Base-by-base conservation (phyloP, 2,329 filamentous ascomycete species). In the Colletotrichum sp. region DNA sequence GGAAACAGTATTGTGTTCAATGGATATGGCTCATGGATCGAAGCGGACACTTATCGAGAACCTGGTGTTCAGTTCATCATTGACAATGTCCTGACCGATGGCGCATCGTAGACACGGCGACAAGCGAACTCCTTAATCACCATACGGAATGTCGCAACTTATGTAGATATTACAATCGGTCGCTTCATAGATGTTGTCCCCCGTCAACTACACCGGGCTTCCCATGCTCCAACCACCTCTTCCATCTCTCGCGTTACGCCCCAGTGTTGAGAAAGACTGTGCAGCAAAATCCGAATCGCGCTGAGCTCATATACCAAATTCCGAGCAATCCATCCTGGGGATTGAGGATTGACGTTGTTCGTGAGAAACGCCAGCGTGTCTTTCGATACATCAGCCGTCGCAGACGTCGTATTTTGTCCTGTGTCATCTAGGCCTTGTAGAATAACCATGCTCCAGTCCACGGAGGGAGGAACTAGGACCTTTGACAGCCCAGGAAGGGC, bases 1-100 rank as follows among this genome's bases (percentile, higher is more conserved):
- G 34, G 13, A 36, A 36, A 85, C n/a, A 88, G 89, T 77, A 80
- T 90, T 21, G 85, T 90, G 1, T 88, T 90, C 71, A 86, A 90
- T 75, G 85, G 84, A 21, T 89, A 90, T 79, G 82, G 78, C 2
- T 88, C 79, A 18, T 86, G 87, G 78, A 77, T 85, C 71, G 87
- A 88, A 78, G 75, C 80, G 58, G 89, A 91, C 78, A 83, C 82
- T 24, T 89, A 86, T 81, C 83, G 88, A 32, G 80, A 81, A 15
- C 81, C 84, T 61, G 84, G 82, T 6, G 86, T 88, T 21, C 65
- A 80, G 7, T 87, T 86, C 74, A 69, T 69, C 2, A 61, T 69
- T 18, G 66, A 69, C 16, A 60, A 60, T 7, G 66, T 69, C 16
- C 28, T 69, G 2, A 13, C 24, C 9, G 24, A 69, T 18, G 66